A percentile compares a stretch with the other conserved stretches of the same genome.
These are phyloP conservation scores for Taiozyma onychis DNA, from an alignment of 1,139 yeast genomes.

Conservation along the genomic window DNA sequence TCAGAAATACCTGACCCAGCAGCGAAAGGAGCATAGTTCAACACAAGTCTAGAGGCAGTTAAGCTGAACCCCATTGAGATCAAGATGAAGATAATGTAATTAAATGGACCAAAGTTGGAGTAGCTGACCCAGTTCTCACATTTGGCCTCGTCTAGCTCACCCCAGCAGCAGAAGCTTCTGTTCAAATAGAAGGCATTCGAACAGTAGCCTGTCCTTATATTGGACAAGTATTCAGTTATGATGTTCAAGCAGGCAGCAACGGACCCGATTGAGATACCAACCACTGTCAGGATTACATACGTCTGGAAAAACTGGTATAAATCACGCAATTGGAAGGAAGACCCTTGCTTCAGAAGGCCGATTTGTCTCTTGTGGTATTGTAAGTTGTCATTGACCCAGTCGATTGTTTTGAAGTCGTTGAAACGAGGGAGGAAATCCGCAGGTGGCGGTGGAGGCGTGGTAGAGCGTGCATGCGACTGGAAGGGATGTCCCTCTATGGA, in stretches of 20 bases:
- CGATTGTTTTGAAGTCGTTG: slow-evolving; percentile 63
- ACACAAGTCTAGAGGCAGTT: slow-evolving; percentile 63
- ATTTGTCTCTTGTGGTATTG: slow-evolving; percentile 15
- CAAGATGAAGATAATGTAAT: slow-evolving; percentile 54
- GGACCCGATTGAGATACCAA: slow-evolving; percentile 72
- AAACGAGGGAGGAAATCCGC: slow-evolving; percentile 32
- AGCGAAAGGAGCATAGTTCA: slow-evolving; percentile 76
- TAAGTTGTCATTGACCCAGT: slow-evolving; percentile 72
- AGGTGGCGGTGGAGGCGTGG: slow-evolving; percentile 1
- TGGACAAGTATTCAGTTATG: slow-evolving; percentile 82
- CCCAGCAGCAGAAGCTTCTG: slow-evolving; percentile 79
- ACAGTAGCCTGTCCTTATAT: slow-evolving; percentile 76
- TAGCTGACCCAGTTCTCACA: slow-evolving; percentile 57
- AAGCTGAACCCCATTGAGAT: slow-evolving; percentile 60
- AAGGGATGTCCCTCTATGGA: not conserved
- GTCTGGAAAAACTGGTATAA: slow-evolving; percentile 32
- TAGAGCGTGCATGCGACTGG: slow-evolving; percentile 1
- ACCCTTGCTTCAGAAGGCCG: not conserved
- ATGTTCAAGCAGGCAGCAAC: slow-evolving; percentile 81
- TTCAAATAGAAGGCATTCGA: slow-evolving; percentile 62
- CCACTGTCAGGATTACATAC: slow-evolving; percentile 70
- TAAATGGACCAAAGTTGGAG: slow-evolving; percentile 38
- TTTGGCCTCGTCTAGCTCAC: slow-evolving; percentile 33
- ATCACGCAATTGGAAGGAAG: slow-evolving; percentile 37
- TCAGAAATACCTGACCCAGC: slow-evolving; percentile 98